phyloP scores from a whole-genome alignment of 768 basidiomycete species.

The Serendipita sp. region DNA sequence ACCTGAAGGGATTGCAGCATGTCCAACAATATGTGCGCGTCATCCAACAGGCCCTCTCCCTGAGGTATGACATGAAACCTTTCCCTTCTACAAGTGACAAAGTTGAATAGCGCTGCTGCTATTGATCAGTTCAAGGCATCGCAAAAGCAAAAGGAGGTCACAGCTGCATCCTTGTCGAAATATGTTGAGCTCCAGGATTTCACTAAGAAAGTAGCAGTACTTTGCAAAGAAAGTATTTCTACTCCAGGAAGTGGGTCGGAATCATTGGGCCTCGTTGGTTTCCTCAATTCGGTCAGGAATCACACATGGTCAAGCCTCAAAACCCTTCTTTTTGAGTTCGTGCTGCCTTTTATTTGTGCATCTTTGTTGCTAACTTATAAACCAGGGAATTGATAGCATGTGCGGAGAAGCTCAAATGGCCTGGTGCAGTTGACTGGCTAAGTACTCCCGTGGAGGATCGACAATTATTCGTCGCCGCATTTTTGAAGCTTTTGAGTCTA shows the following conservation, averaged over 20 bases:
- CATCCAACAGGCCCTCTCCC: constrained; percentile 47
- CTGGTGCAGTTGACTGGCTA: constrained; percentile 51
- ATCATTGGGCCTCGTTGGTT: constrained; percentile 40
- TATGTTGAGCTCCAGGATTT: constrained; percentile 51
- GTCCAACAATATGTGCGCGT: constrained; percentile 63
- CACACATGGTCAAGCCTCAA: constrained; percentile 70
- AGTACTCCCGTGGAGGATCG: constrained; percentile 33
- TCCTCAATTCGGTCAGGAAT: constrained; percentile 46
- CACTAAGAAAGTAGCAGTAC: constrained; percentile 30
- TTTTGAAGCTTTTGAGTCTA: constrained; percentile 56
- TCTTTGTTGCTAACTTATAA: not conserved
- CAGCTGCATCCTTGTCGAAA: constrained; percentile 30
- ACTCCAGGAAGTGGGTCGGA: constrained; percentile 26
- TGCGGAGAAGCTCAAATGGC: constrained; percentile 76
- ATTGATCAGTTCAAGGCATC: constrained; percentile 33
- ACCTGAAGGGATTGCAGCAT: constrained; percentile 58
- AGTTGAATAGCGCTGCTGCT: constrained; percentile 35
- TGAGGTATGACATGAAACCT: constrained; percentile 37
- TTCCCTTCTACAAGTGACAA: not conserved
- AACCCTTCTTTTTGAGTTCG: constrained; percentile 43
- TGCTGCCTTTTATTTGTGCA: constrained; percentile 9
- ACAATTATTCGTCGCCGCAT: constrained; percentile 55
- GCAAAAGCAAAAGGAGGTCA: constrained; percentile 24
- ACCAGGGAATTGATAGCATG: constrained; percentile 43
- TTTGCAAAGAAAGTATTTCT: constrained; percentile 27